Evolutionary conservation across 179 eudicot species (phyloP).

Genomic region (Corrigiola litoralis): DNA sequence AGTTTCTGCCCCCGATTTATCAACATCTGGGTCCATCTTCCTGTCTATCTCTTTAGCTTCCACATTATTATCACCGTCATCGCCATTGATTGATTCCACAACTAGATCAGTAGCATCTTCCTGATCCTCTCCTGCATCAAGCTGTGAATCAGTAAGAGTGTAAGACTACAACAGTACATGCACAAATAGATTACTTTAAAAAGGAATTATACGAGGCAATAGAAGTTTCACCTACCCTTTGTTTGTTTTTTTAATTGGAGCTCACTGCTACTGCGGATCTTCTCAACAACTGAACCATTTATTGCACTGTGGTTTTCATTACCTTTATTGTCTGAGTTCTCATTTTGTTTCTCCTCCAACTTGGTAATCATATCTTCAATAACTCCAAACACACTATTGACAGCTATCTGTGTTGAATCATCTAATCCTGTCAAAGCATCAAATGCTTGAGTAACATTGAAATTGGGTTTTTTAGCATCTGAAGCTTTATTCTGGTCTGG

Average conservation of each 20-base stretch:
- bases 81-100: conserved; percentile 13
- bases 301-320: conserved; percentile 21
- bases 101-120: conserved; percentile 24
- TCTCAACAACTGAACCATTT: conserved; percentile 22
- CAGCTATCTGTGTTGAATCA: conserved; percentile 96
- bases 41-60: conserved; percentile 16
- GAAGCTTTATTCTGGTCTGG: conserved; percentile 33
- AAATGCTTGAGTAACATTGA: conserved; percentile 73
- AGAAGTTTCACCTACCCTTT: conserved; percentile 19
- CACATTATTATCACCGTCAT: conserved; percentile 8
- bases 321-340: conserved; percentile 21
- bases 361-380: conserved; percentile 81
- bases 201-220: too few species aligned
- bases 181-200: too few species aligned
- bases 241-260: conserved; percentile 18
- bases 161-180: conserved; percentile 14
- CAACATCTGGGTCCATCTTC: conserved; percentile 17
- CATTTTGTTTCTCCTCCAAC: conserved; percentile 52
- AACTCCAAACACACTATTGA: conserved; percentile 82
- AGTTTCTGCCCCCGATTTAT: conserved; percentile 17
- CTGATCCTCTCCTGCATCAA: conserved; percentile 35
- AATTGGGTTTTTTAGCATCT: conserved; percentile 34
- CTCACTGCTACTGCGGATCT: conserved; percentile 17
- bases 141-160: conserved; percentile 31
- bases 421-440: conserved; percentile 82